Base-by-base conservation (phyloP, 1,284 basidiomycete genomes). In the Ustilago trichophora region DNA sequence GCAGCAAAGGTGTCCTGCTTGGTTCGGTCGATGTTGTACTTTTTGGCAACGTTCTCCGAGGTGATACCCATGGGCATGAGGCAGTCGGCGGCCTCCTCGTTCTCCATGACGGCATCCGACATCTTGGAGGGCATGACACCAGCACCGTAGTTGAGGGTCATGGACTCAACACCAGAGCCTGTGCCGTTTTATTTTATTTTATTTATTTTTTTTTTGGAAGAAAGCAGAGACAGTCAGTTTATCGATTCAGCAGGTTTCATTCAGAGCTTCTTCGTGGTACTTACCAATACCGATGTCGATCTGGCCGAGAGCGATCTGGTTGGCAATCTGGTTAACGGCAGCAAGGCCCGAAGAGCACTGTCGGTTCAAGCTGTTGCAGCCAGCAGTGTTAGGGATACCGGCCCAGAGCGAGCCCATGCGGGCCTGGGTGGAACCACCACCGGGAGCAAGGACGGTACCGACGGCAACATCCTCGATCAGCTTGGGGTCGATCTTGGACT, bases 11-110 rank as follows among this genome's bases (percentile, higher is more conserved):
- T 86, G 84, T 96, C 93, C 83, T 95, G 93, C 40, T 83, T 83
- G 38, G 85, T 84, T 52, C 93, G 90, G 36, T 89, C 83, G 78
- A 97, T 87, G 69, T 85, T 84, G 83, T 86, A 93, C 65, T 92
- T 86, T 37, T 85, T 83, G 18, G 93, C 92, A 65, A 98, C 94
- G 57, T 98, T 98, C 85, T 98, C 95, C 21, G 92, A 96, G 44
- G 93, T 95, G 84, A 93, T 90, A 68, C 94, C 93, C 93, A 97
- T 97, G 51, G 95, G 95, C 67, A 95, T 86, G 18, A 95, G 85
- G 83, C 94, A 97, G 85, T 98, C 93, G 59, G 89, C 87, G 2
- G 96, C 88, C 78, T 93, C 90, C 73, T 89, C 85, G 83, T 87
- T 88, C 63, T 87, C 83, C 71, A 94, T 86, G 44, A 98, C 87